Percentiles rank a stretch among this genome's conserved stretches.
Evolutionary conservation across 2,329 filamentous ascomycete genomes (phyloP).

Genomic region (Lasiodiplodia hormozganensis): DNA sequence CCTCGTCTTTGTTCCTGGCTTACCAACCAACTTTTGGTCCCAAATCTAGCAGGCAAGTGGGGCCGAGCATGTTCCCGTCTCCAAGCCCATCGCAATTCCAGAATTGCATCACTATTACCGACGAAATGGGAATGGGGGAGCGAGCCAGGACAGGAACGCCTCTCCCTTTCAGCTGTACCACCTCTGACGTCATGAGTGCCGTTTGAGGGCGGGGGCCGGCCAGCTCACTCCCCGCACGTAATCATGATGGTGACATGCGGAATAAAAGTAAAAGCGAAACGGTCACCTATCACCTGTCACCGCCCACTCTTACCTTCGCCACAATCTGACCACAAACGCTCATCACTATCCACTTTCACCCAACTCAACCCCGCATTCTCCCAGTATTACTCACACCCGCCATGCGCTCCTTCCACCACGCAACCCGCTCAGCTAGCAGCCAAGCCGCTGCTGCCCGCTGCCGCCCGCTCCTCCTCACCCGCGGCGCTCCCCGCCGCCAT

Average conservation of each 20-base stretch:
- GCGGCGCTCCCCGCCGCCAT: constrained; percentile 12
- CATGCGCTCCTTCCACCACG: not conserved
- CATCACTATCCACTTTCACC: not conserved
- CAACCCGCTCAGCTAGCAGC: constrained; percentile 7
- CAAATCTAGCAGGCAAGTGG: not conserved
- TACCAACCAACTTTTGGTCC: not conserved
- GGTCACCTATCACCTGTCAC: too few relatives aligned
- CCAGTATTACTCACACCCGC: not conserved
- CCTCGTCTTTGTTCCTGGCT: not conserved
- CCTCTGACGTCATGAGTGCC: not conserved
- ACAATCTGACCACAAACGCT: not conserved
- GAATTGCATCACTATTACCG: not conserved
- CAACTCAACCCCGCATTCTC: not conserved
- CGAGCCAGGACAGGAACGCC: too few relatives aligned
- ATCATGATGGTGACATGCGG: not conserved
- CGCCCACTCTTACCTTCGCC: not conserved
- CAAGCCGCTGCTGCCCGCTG: not conserved
- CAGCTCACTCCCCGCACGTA: not conserved
- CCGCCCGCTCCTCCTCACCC: not conserved
- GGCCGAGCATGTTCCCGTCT: not conserved
- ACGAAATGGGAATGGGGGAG: not conserved
- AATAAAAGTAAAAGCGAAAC: too few relatives aligned
- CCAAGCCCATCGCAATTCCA: not conserved
- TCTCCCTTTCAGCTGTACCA: not conserved
- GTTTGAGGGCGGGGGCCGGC: not conserved